Percentiles rank a stretch among this genome's conserved stretches.
Conservation (phyloP, 108 stramenopile species). For the Nitzschia sp. region DNA sequence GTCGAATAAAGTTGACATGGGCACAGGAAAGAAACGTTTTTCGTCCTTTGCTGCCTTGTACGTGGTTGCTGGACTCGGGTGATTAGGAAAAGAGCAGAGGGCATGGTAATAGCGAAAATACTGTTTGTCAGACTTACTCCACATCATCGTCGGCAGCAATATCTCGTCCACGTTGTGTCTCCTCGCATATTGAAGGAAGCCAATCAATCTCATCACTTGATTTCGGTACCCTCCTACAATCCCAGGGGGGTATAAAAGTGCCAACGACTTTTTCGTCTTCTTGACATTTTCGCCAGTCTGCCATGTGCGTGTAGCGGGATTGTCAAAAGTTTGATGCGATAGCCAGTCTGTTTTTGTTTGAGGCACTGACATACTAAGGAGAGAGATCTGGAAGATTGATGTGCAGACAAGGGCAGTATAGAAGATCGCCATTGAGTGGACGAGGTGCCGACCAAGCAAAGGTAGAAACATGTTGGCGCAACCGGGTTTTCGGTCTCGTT, state of each 20-base stretch:
- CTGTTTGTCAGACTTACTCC: conserved; percentile 41
- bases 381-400: neutral
- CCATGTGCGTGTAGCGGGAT: too few species aligned
- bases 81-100: too few species aligned
- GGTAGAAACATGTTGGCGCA: neutral
- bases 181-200: conserved; percentile 45
- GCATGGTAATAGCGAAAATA: too few species aligned
- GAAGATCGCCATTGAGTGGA: neutral
- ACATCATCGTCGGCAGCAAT: conserved; percentile 57
- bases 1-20: conserved; percentile 71
- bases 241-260: conserved; percentile 49
- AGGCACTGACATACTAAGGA: neutral
- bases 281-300: too few species aligned
- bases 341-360: too few species aligned
- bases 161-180: conserved; percentile 40
- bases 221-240: conserved; percentile 70
- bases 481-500: too few species aligned
- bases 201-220: conserved; percentile 73
- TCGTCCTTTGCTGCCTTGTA: neutral
- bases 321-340: too few species aligned
- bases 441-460: neutral
- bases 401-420: neutral
- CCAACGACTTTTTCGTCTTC: conserved; percentile 15
- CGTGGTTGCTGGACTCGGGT: neutral
- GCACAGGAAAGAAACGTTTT: conserved; percentile 35